Base-by-base conservation (phyloP, 164 flowering plant species). In the Malania oleifera region DNA sequence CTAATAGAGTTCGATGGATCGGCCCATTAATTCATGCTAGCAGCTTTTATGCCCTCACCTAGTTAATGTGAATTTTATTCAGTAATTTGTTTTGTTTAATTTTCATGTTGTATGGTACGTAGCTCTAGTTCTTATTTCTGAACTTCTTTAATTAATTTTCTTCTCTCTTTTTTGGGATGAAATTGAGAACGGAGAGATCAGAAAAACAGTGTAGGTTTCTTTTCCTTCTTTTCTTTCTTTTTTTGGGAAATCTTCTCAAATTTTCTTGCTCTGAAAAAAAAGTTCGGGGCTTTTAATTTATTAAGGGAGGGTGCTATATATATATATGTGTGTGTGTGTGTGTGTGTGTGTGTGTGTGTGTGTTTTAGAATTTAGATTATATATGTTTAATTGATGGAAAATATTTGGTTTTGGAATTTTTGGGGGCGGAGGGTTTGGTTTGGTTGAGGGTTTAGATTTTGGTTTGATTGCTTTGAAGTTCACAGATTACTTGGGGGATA, bases 401-500 rank as follows among this genome's bases (percentile, higher is more conserved):
- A 24, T 48, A 24, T 24, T 11, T 11, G 13, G 13, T 2, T 25
- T 25, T 49, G 52, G n/a, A n/a, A n/a, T n/a, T n/a, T n/a, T 22
- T 22, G 49, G 11, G 25, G 8, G 20, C n/a, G n/a, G n/a, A 13
- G n/a, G 31, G 35, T 2, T 50, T 24, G 54, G 5, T 50, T 24
- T 31, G 5, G 27, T 50, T 26, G 18, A 18, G 23, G 10, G 48
- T 8, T 44, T 5, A 24, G 24, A 29, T 29, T 25, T 15, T 17
- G 50, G 12, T 52, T 27, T 41, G 51, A 20, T 46, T 49, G 61
- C 67, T 22, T 64, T 50, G 67, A 57, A 56, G 60, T 56, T 50
- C n/a, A n/a, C n/a, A n/a, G n/a, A n/a, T n/a, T n/a, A n/a, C n/a
- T n/a, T n/a, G n/a, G n/a, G n/a, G n/a, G n/a, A n/a, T n/a, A n/a